Conservation (phyloP, 768 basidiomycete genomes). For the Leccinum subtestaceum region DNA sequence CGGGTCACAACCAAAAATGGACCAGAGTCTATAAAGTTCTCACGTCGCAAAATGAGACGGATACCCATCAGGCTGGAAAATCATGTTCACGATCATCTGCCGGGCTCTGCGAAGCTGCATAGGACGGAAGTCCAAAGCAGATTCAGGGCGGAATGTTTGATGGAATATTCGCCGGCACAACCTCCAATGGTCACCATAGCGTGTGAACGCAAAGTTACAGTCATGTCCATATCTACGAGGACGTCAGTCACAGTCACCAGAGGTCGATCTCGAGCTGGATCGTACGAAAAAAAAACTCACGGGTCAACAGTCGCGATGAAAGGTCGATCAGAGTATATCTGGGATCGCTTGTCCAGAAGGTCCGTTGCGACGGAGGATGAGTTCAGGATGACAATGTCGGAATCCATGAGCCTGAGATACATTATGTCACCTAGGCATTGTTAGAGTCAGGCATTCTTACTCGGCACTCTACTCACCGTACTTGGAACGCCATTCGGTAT, state of each 20-base stretch:
- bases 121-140: background rate
- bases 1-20: background rate
- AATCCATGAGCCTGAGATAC: constrained; percentile 44
- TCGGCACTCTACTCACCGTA: constrained; percentile 3
- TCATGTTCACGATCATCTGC: background rate
- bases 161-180: constrained; percentile 5
- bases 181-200: constrained; percentile 6
- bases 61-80: background rate
- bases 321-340: constrained; percentile 39
- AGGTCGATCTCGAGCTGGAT: background rate
- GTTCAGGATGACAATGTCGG: constrained; percentile 44
- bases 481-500: constrained; percentile 5
- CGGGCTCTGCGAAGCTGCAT: constrained; percentile 5
- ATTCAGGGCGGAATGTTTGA: background rate
- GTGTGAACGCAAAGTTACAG: constrained; percentile 2
- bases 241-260: background rate
- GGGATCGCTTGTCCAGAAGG: constrained; percentile 43
- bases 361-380: constrained; percentile 39
- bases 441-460: background rate
- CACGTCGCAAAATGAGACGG: background rate
- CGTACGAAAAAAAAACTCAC: background rate
- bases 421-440: constrained; percentile 39
- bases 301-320: constrained; percentile 10
- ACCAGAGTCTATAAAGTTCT: background rate
- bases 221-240: constrained; percentile 5